Conservation (phyloP, 2,329 filamentous ascomycete species). For the Exophiala viscosa region DNA sequence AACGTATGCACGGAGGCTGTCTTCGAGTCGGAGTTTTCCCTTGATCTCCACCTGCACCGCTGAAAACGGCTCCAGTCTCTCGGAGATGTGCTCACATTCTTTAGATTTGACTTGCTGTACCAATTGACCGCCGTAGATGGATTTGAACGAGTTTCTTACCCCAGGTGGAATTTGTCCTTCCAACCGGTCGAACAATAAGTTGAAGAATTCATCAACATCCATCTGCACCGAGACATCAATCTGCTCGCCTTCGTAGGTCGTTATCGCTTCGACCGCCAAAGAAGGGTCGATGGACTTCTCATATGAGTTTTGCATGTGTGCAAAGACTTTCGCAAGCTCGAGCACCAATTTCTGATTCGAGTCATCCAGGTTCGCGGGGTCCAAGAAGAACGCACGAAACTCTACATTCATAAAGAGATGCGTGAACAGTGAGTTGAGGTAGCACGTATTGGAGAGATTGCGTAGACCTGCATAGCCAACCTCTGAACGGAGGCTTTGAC, state of each 20-base stretch:
- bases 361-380: conserved; percentile 51
- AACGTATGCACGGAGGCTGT: conserved; percentile 91
- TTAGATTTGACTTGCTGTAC: conserved; percentile 95
- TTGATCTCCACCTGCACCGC: conserved; percentile 96
- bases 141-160: conserved; percentile 70
- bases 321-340: conserved; percentile 78
- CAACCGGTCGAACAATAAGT: conserved; percentile 85
- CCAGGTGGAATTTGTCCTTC: conserved; percentile 72
- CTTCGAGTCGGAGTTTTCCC: conserved; percentile 75
- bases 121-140: conserved; percentile 85
- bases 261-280: conserved; percentile 69
- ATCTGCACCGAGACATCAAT: conserved; percentile 91
- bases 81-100: conserved; percentile 90
- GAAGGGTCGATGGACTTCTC: conserved; percentile 69
- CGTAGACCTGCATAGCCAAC: conserved; percentile 85
- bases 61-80: conserved; percentile 83
- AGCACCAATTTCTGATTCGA: conserved; percentile 65
- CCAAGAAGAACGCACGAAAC: conserved; percentile 81
- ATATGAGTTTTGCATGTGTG: conserved; percentile 77
- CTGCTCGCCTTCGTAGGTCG: conserved; percentile 72
- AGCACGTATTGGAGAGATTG: conserved; percentile 94
- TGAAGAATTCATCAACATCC: conserved; percentile 98
- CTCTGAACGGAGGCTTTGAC: conserved; percentile 57
- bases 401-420: conserved; percentile 94
- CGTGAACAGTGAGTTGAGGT: conserved; percentile 89